Evolutionary conservation across 257 asterid species (phyloP), one percentile per base, ranked within the genome.

Genomic region (Nemophila menziesii): DNA sequence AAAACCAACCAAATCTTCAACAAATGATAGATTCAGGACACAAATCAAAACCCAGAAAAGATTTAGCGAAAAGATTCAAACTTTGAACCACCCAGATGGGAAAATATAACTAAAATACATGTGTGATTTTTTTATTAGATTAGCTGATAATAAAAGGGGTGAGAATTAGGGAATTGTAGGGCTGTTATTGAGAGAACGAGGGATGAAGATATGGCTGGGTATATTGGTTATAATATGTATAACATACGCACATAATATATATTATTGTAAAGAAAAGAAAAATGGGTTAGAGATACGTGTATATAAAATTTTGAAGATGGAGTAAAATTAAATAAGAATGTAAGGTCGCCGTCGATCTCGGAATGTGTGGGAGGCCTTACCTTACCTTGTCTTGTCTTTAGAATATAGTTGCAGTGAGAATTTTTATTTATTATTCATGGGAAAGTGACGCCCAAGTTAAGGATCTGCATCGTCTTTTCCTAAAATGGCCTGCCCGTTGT

Each of bases 281-380:
- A 48, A 41, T n/a, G 63, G 63, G 52, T 61, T 60, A 58, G 69
- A 51, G 62, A 60, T 64, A 56, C 48, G 64, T 60, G 74, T 44
- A 46, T 41, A 52, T 53, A 41, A 55, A 64, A 22, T 37, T 61
- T 49, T 9, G 20, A 36, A 52, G 23, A 1, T 16, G 17, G 13
- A 29, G 33, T 46, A 20, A 41, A 4, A 6, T 15, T 13, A 20
- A 34, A 39, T 33, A 43, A 47, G 60, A 62, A 44, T 46, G 79
- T 69, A 59, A 68, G 78, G 86, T 54, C 56, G 69, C 54, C 36
- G 67, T 58, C 54, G 48, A 42, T 46, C 44, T 62, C 49, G 61
- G 71, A 63, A 60, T 64, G 72, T 56, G 75, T 52, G 85, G 70
- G 63, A 69, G 55, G 54, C 23, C 52, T 15, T 16, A 15, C 34